Conservation (phyloP, 2,329 filamentous ascomycete genomes). For the Bertia moriformis region DNA sequence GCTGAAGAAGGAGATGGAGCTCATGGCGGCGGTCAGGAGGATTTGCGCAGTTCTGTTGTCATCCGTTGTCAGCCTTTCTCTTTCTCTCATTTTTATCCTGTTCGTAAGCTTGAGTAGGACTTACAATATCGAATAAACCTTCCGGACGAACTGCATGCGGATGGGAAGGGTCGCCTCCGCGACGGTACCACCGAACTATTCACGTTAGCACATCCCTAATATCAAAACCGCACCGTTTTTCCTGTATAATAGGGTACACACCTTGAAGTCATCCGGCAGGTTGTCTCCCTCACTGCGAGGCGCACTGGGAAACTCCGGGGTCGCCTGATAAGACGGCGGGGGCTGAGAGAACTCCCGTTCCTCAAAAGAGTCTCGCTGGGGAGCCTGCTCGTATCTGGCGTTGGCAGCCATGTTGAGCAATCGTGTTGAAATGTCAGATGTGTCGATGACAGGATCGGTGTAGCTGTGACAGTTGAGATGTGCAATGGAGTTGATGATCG, state of each 20-base stretch:
- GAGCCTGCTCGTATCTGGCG: constrained; percentile 69
- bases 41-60: constrained; percentile 62
- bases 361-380: constrained; percentile 75
- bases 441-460: too few species aligned
- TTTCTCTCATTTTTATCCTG: background rate
- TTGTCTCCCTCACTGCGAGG: constrained; percentile 77
- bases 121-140: constrained; percentile 85
- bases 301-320: constrained; percentile 14
- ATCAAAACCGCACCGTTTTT: too few species aligned
- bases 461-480: too few species aligned
- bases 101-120: background rate
- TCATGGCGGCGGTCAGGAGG: constrained; percentile 67
- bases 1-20: constrained; percentile 76
- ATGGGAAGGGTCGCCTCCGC: constrained; percentile 76
- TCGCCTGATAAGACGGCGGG: constrained; percentile 59
- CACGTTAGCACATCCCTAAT: too few species aligned
- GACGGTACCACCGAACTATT: constrained; percentile 76
- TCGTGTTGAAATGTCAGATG: too few species aligned
- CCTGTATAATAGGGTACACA: constrained; percentile 14
- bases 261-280: constrained; percentile 93
- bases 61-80: too few species aligned
- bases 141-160: constrained; percentile 89
- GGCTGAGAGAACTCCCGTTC: constrained; percentile 46
- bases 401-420: constrained; percentile 49
- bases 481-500: too few species aligned